Percentiles rank a stretch among this genome's conserved stretches.
Evolutionary conservation across 148 eudicot genomes (phyloP).

Genomic region (Persicaria maculosa): DNA sequence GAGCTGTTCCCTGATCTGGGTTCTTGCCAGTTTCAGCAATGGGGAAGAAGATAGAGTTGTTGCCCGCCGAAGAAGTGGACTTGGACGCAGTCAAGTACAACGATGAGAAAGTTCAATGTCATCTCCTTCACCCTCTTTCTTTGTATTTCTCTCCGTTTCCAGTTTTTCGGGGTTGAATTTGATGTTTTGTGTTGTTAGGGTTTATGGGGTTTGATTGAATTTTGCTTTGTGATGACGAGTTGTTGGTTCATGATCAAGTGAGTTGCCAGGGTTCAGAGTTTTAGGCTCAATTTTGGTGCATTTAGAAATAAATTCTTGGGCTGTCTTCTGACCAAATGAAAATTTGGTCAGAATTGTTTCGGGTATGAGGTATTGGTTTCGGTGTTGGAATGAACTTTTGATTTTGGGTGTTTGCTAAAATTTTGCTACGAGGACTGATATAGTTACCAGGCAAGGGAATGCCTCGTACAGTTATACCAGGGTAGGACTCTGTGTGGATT

Average conservation of each 20-base stretch:
- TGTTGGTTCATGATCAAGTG: background rate
- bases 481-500: too few species aligned
- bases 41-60: conserved; percentile 75
- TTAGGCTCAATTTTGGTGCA: background rate
- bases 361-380: too few species aligned
- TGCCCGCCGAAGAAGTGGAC: conserved; percentile 68
- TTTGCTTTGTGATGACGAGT: background rate
- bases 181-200: background rate
- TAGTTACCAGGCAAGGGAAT: too few species aligned
- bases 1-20: conserved; percentile 10
- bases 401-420: too few species aligned
- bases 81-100: conserved; percentile 53
- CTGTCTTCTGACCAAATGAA: background rate
- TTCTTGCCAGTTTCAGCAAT: conserved; percentile 24
- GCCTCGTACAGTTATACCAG: too few species aligned
- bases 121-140: conserved; percentile 3
- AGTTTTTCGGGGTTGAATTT: background rate
- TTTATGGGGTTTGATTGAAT: background rate
- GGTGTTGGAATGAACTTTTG: too few species aligned
- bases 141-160: background rate
- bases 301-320: background rate
- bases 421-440: too few species aligned
- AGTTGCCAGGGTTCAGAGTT: background rate
- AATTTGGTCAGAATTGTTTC: too few species aligned
- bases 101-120: conserved; percentile 53